Base-by-base conservation (phyloP, 169 alveolate species). In the Babesia bovis region DNA sequence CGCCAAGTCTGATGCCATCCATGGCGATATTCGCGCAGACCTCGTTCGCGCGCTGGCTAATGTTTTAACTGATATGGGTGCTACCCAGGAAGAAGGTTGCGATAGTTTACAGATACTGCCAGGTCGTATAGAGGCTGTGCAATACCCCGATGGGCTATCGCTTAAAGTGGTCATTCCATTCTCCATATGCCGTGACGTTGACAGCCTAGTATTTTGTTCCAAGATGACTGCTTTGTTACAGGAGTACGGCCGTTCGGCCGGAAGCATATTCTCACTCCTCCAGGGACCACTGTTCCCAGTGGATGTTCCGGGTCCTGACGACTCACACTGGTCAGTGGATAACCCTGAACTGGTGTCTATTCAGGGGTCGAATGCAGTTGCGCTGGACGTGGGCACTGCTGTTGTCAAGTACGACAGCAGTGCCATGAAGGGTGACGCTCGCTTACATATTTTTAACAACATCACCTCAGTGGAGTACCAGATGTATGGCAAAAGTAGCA, bases 401-500 rank as follows among this genome's bases (percentile, higher is more conserved):
- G 58, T 67, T 1, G 78, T 67, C 23, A 50, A 40, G 25, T 67
- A 35, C 44, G 58, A 53, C 26, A 21, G 58, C 2, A 32, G 32
- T 4, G 2, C 5, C 19, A 40, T 67, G 58, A 67, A 67, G 33
- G 78, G 78, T 35, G 78, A 67, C 25, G 10, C 69, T 23, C 32
- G 50, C 21, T 32, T 71, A 17, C 10, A 13, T 15, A 65, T 71
- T 15, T 25, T 44, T 13, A 74, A 56, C 30, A 28, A 19, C 44
- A 65, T 71, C 12, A 15, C 73, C 32, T 40, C n/a, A 36, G 71
- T 71, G 44, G 82, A 71, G 47, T 59, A 30, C 44, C 66, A 67
- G 58, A 56, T 51, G n/a, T 28, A 17, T 13, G 68, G 38, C 0
- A 23, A 7, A 33, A 45, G 53, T 7, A 33, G 47, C 1, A n/a